Base-by-base conservation (phyloP, 2,329 filamentous ascomycete genomes). In the Arthrinium puccinioides region DNA sequence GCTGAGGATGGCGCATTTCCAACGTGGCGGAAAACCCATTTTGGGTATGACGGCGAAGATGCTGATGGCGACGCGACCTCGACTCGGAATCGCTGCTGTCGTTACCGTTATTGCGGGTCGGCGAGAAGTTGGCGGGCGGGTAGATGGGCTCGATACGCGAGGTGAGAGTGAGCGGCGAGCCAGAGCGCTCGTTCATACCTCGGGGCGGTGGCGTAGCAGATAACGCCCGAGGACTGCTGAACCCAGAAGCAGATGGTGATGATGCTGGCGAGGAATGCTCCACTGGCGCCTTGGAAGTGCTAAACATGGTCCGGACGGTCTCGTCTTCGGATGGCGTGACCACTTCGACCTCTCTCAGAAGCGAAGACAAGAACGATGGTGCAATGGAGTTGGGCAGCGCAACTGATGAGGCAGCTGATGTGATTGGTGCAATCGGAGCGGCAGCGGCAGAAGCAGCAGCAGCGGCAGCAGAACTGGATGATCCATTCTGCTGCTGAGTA, bases 281-380 rank as follows among this genome's bases (percentile, higher is more conserved):
- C 20, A 54, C 47, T 10, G 43, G 37, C 9, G 55, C 47, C 36
- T 52, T 56, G 8, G 48, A 41, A n/a, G 56, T 53, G 26, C 42
- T 53, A 44, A 69, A 64, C 21, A 69, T 51, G 3, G 52, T 54
- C 16, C 63, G 60, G 16, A 68, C 53, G 19, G 55, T 64, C 37
- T 80, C 76, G 35, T 81, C 77, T 38, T 82, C 76, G 0, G 73
- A 73, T 3, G 66, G 61, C 38, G 72, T 59, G 59, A 70, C 72
- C 59, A 72, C 74, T 44, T 94, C 88, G 2, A 97, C 87, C 59
- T 97, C 90, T 55, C 85, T 87, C 34, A 97, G 66, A 6, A 97
- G 67, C 1, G 87, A 90, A 18, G 87, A 86, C 7, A 97, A 70
- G 54, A 97, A 90, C 6, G 86, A 89, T 7, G 87, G 85, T 7